Evolutionary conservation across 805 yeast genomes (phyloP).

Genomic region (Priceomyces melissophilus): DNA sequence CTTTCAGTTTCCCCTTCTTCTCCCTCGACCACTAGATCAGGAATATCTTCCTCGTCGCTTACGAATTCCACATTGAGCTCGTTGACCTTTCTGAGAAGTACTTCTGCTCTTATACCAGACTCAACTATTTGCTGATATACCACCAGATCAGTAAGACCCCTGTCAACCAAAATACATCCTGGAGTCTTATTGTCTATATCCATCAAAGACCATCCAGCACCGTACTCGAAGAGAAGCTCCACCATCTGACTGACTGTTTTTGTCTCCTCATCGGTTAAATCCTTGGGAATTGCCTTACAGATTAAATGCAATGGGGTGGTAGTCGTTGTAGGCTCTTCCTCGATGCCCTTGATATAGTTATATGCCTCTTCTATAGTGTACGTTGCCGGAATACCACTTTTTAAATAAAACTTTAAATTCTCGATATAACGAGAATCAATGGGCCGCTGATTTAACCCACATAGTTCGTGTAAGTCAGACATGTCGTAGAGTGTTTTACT

Average conservation of each 20-base stretch:
- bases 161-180: constrained; percentile 69
- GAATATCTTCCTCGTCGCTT: constrained; percentile 24
- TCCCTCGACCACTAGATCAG: constrained; percentile 10
- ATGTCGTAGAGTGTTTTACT: constrained; percentile 25
- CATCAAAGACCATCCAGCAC: constrained; percentile 88
- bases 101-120: constrained; percentile 90
- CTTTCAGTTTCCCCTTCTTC: constrained; percentile 25
- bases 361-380: constrained; percentile 76
- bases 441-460: constrained; percentile 50
- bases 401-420: constrained; percentile 44
- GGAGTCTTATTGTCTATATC: constrained; percentile 76
- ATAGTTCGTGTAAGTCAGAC: constrained; percentile 73
- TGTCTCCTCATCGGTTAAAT: constrained; percentile 41
- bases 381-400: constrained; percentile 75
- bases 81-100: constrained; percentile 67
- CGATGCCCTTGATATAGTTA: constrained; percentile 46
- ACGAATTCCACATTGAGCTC: constrained; percentile 64
- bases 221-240: constrained; percentile 67
- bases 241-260: constrained; percentile 52
- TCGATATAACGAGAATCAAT: constrained; percentile 43
- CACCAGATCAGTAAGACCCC: constrained; percentile 37
- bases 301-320: constrained; percentile 81
- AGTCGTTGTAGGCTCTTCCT: constrained; percentile 45
- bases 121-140: constrained; percentile 57
- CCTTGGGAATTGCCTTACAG: constrained; percentile 51